Conservation (phyloP, 768 basidiomycete genomes). For the Austroboletus eburneus region DNA sequence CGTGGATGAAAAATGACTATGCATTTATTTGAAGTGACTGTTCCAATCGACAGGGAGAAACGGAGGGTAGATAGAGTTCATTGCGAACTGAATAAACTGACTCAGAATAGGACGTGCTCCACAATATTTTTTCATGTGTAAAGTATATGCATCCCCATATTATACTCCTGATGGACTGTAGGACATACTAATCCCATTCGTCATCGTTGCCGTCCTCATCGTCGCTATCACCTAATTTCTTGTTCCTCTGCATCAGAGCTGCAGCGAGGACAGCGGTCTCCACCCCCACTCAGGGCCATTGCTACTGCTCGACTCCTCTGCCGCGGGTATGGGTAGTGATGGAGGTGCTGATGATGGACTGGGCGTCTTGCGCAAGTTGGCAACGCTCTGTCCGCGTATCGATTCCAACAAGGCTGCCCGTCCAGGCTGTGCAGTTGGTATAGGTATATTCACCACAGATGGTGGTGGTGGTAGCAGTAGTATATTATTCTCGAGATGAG, state of each 20-base stretch:
- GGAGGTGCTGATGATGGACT: conserved; percentile 31
- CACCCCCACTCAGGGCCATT: conserved; percentile 42
- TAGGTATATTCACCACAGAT: conserved; percentile 21
- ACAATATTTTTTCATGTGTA: no score
- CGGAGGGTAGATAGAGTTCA: no score
- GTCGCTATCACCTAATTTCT: conserved; percentile 83
- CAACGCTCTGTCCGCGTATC: conserved; percentile 78
- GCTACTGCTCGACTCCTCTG: conserved; percentile 29
- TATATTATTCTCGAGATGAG: no score
- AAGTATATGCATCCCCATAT: no score
- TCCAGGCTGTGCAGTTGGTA: conserved; percentile 51
- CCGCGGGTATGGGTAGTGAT: conserved; percentile 30
- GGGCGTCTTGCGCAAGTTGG: conserved; percentile 58
- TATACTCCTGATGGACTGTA: no score
- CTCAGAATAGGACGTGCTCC: no score
- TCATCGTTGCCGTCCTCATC: conserved; percentile 75
- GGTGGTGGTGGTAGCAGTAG: conserved; percentile 37
- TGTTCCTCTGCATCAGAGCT: conserved; percentile 78
- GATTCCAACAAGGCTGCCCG: conserved; percentile 67
- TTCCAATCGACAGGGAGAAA: no score
- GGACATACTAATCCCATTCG: conserved; percentile 55
- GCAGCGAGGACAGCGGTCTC: conserved; percentile 78
- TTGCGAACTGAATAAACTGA: no score
- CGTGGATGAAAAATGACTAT: conserved; percentile 1
- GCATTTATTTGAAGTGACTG: no score